Percentiles rank a stretch among this genome's conserved stretches.
phyloP scores from a whole-genome alignment of 169 alveolate species.

The Fabrea salina region DNA sequence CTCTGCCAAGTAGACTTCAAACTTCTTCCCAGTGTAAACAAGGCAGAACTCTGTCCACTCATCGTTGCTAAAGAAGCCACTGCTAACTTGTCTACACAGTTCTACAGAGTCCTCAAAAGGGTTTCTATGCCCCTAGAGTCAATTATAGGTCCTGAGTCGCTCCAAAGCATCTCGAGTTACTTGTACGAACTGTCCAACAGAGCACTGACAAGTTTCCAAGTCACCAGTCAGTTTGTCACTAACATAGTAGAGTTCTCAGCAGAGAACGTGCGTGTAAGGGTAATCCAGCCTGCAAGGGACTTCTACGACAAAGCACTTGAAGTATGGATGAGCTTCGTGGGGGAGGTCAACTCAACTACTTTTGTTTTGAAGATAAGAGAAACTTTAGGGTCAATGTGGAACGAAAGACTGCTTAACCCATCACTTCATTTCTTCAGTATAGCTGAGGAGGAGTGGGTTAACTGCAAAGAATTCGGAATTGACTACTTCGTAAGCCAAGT shows the following conservation, averaged over 20 bases:
- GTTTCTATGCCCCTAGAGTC: conserved; percentile 4
- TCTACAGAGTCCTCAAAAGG: not conserved
- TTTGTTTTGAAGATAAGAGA: not conserved
- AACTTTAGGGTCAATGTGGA: conserved; percentile 1
- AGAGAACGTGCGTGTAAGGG: not conserved
- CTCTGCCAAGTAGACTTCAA: not conserved
- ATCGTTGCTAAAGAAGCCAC: conserved; percentile 18
- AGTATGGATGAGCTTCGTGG: not conserved
- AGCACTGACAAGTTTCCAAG: not conserved
- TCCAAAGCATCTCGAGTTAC: not conserved
- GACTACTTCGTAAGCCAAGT: not conserved
- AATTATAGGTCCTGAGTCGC: conserved; percentile 1
- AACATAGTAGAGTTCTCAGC: not conserved
- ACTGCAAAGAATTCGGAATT: not conserved
- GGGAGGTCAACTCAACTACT: not conserved
- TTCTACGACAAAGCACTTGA: conserved; percentile 24
- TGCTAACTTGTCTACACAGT: not conserved
- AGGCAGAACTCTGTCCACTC: conserved; percentile 13
- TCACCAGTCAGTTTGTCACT: conserved; percentile 23
- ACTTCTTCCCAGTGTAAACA: not conserved
- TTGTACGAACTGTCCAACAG: not conserved
- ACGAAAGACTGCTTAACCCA: conserved; percentile 4
- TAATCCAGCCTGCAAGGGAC: conserved; percentile 27
- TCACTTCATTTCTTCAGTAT: not conserved
- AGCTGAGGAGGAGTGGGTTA: conserved; percentile 19